Base-by-base conservation (phyloP, 176 grass and related monocot species). In the Eremochloa ophiuroides region DNA sequence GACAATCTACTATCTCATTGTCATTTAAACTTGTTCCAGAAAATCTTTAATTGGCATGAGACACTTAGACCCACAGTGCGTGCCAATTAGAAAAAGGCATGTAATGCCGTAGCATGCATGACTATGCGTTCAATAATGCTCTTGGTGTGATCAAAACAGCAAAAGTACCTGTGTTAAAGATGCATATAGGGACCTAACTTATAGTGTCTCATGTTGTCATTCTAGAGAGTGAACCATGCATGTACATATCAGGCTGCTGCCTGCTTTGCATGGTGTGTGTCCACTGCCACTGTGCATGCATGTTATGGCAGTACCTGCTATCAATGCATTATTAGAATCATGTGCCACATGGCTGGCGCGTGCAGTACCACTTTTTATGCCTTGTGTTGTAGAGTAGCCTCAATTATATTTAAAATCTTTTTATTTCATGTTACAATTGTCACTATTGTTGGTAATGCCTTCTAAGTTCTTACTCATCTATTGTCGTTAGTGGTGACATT, bases 231-330 rank as follows among this genome's bases (percentile, higher is more conserved):
- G 76, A 78, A 31, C 59, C 58, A 65, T 48, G 75, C 75, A 78
- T 46, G 1, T 27, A 16, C 12, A 30, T 10, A 60, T 61, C 59
- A 46, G 26, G 59, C 40, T 42, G 26, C n/a, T 76, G 50, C 30
- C 38, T 42, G 37, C 37, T 69, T 58, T 31, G 50, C 31, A 59
- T 62, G 55, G 27, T 47, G 60, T 13, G 76, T 66, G 41, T 65
- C 28, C 76, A 79, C 61, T 48, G 61, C 20, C 61, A 82, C 68
- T 61, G 46, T 37, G 41, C 69, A 82, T 82, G 80, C 80, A 82
- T 73, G 58, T 74, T 48, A 48, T 47, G 61, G 0, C 18, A 66
- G 41, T 62, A 61, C 35, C 12, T 62, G 68, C 33, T 46, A 28
- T 61, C 22, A 42, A 12, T 37, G 37, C 53, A 35, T 22, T 23